Evolutionary conservation across 345 rosid genomes (phyloP).

Genomic region (Hibiscus syriacus): DNA sequence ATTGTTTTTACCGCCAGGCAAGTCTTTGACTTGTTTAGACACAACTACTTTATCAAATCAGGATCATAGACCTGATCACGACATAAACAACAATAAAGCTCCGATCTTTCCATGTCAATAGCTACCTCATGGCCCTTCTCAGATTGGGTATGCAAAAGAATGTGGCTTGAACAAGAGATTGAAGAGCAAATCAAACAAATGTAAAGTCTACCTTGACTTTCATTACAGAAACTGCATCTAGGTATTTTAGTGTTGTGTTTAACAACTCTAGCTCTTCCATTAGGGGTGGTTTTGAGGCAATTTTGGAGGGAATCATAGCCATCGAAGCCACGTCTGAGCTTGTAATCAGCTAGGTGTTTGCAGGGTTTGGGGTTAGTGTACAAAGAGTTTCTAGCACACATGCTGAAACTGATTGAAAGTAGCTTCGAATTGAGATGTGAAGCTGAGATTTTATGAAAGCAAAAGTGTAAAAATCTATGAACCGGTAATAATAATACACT

Average conservation of each 20-base stretch:
- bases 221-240: slow-evolving; percentile 57
- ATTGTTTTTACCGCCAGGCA: slow-evolving; percentile 25
- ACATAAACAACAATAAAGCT: slow-evolving; percentile 77
- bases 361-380: slow-evolving; percentile 52
- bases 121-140: slow-evolving; percentile 59
- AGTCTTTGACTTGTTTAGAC: slow-evolving; percentile 33
- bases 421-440: slow-evolving; percentile 1
- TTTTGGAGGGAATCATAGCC: slow-evolving; percentile 48
- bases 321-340: slow-evolving; percentile 49
- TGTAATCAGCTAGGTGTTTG: slow-evolving; percentile 72
- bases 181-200: slow-evolving; percentile 69
- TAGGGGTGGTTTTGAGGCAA: slow-evolving; percentile 34
- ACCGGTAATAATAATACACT: not conserved
- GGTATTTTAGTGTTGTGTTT: slow-evolving; percentile 28
- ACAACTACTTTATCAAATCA: slow-evolving; percentile 66
- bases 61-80: slow-evolving; percentile 80
- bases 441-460: not conserved
- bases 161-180: slow-evolving; percentile 55
- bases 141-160: slow-evolving; percentile 53
- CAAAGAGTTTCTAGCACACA: slow-evolving; percentile 43
- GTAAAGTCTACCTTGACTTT: slow-evolving; percentile 43
- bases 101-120: slow-evolving; percentile 74
- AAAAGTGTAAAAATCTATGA: not conserved
- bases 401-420: slow-evolving; percentile 16
- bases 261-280: slow-evolving; percentile 42